Conservation (phyloP, 768 basidiomycete species). For the Cystoderma amianthinum region DNA sequence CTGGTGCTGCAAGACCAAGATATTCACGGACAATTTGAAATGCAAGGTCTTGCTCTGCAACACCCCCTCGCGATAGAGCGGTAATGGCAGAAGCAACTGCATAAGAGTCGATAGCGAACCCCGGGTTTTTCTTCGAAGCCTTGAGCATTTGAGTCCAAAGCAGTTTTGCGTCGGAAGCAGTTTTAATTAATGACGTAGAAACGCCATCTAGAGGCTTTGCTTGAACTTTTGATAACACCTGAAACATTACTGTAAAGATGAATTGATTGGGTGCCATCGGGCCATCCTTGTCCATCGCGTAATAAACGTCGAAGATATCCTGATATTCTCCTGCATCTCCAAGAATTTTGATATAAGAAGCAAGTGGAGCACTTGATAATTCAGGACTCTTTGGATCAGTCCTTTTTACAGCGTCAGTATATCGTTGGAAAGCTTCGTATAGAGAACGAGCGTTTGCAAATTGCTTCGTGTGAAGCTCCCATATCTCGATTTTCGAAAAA, state of each 20-base stretch:
- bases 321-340: slow-evolving; percentile 54
- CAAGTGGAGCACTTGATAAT: slow-evolving; percentile 44
- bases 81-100: slow-evolving; percentile 45
- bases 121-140: slow-evolving; percentile 32
- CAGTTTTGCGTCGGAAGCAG: slow-evolving; percentile 61
- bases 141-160: slow-evolving; percentile 66
- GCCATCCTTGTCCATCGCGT: slow-evolving; percentile 57
- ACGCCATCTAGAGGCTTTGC: slow-evolving; percentile 16
- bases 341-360: slow-evolving; percentile 61
- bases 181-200: slow-evolving; percentile 22
- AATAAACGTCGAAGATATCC: slow-evolving; percentile 71
- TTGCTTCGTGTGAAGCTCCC: slow-evolving; percentile 53
- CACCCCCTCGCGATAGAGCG: slow-evolving; percentile 48
- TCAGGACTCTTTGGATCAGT: slow-evolving; percentile 38
- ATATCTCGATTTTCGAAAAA: slow-evolving; percentile 53
- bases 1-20: slow-evolving; percentile 49
- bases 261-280: slow-evolving; percentile 52
- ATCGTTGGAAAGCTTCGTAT: slow-evolving; percentile 50
- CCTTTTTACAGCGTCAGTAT: slow-evolving; percentile 41
- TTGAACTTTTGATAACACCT: slow-evolving; percentile 28
- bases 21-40: slow-evolving; percentile 57
- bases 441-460: slow-evolving; percentile 53
- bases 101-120: slow-evolving; percentile 46
- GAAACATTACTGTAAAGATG: slow-evolving; percentile 64
- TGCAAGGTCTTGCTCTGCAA: slow-evolving; percentile 58